A percentile compares a stretch with the other conserved stretches of the same genome.
Evolutionary conservation across 2,329 filamentous ascomycete species (phyloP).

Genomic region (Dryadomyces sulphureus): DNA sequence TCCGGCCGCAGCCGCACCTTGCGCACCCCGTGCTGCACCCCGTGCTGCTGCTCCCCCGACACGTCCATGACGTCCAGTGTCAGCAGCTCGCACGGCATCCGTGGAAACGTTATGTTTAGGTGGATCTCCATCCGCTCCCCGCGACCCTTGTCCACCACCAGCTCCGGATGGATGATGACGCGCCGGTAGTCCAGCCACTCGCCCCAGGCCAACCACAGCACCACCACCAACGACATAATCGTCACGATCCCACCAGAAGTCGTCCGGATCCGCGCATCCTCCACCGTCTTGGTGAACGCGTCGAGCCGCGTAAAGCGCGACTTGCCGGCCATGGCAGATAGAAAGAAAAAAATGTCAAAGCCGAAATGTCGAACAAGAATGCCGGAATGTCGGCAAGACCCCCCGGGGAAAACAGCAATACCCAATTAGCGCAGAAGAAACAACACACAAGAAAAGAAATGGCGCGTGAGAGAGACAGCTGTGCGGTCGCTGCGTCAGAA

Average conservation of each 20-base stretch:
- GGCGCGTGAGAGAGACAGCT: neutral
- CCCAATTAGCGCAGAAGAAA: neutral
- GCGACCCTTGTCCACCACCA: constrained; percentile 93
- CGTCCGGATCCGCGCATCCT: constrained; percentile 91
- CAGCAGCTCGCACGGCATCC: constrained; percentile 84
- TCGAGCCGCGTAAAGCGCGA: constrained; percentile 93
- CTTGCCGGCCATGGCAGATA: constrained; percentile 59
- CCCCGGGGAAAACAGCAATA: neutral
- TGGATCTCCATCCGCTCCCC: constrained; percentile 99
- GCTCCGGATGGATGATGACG: constrained; percentile 74
- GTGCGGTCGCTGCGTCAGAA: neutral
- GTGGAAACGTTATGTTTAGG: constrained; percentile 90
- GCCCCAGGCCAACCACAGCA: constrained; percentile 79
- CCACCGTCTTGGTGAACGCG: constrained; percentile 97
- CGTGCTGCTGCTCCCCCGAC: constrained; percentile 89
- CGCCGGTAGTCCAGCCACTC: constrained; percentile 92
- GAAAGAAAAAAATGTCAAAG: neutral
- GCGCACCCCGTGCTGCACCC: constrained; percentile 80
- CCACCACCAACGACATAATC: constrained; percentile 74
- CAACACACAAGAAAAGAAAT: neutral
- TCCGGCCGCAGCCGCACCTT: constrained; percentile 70
- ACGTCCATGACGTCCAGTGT: constrained; percentile 99
- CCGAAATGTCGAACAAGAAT: neutral
- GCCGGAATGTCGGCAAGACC: too few relatives aligned
- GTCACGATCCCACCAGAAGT: constrained; percentile 93